Evolutionary conservation across 139 green algal genomes (phyloP), one percentile per base, ranked within the genome.

Genomic region (Chlorella sp.): DNA sequence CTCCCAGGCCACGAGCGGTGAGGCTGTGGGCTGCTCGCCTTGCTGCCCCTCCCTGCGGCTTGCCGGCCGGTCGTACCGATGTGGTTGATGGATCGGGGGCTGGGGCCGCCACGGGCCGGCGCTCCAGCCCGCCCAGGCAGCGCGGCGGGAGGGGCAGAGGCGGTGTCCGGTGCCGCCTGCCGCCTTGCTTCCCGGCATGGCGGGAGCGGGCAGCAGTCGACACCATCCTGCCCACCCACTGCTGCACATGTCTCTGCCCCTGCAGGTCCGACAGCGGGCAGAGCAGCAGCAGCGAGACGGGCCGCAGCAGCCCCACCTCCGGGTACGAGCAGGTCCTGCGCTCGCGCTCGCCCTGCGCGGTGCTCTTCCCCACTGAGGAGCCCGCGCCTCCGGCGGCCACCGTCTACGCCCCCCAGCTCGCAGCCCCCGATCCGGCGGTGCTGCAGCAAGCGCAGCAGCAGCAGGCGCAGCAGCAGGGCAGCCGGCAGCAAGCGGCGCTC

Each of bases 321-420:
- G 69, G 69, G 32, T 75, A 75, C 25, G 57, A 73, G 18, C 57
- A 73, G 32, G 36, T 82, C 36, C 76, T 82, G 76, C 76, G 76
- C 38, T 82, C 76, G 36, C 56, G 60, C 6, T 82, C 76, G 0
- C 76, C 76, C 13, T 82, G 55, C 57, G 76, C 60, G 41, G 76
- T 82, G 25, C 60, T 82, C 36, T 72, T 41, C 39, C 36, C 28
- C 5, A 39, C 28, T 16, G 76, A 82, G 5, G 39, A 56, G 39
- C 17, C 26, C 9, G 68, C 68, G 15, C 23, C 32, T 0, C 30
- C 30, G 12, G 44, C n/a, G 17, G 47, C 72, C 7, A 28, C 11
- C n/a, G 1, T n/a, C 44, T 28, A 18, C 9, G 47, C 47, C 1
- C 71, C 26, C 6, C 63, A 36, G 63, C 64, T 23, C 64, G 64